These are phyloP conservation scores for Eutrema japonicum DNA, from an alignment of 345 rosid species.

Conservation along the genomic window DNA sequence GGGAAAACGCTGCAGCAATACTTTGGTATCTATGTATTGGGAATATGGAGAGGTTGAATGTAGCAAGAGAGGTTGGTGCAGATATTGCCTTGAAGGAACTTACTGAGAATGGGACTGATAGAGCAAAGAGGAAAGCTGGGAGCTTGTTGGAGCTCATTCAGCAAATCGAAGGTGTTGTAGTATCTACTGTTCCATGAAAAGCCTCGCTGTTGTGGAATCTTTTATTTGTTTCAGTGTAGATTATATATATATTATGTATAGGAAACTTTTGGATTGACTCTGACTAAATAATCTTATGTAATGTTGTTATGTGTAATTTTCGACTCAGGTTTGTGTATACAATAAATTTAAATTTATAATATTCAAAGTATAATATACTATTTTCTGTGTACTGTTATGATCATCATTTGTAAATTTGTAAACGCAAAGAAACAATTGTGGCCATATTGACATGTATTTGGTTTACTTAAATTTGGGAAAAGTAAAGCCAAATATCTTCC, in stretches of 20 bases:
- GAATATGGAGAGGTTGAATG: constrained; percentile 64
- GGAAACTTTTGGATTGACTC: constrained; percentile 20
- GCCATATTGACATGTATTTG: not conserved
- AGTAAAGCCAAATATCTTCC: not conserved
- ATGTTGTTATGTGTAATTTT: constrained; percentile 16
- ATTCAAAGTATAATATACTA: not conserved
- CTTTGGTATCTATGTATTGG: constrained; percentile 81
- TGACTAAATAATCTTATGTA: constrained; percentile 24
- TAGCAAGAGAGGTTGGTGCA: constrained; percentile 69
- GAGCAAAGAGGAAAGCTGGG: constrained; percentile 96
- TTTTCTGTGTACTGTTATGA: no score
- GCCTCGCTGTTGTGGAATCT: constrained; percentile 6
- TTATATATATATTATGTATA: constrained; percentile 11
- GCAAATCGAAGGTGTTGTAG: constrained; percentile 46
- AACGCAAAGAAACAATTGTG: not conserved
- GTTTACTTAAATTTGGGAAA: not conserved
- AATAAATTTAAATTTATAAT: not conserved
- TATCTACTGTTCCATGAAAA: constrained; percentile 23
- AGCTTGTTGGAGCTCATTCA: constrained; percentile 76
- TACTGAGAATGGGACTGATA: constrained; percentile 84
- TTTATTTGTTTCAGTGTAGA: constrained; percentile 27
- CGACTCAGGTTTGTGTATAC: constrained; percentile 24
- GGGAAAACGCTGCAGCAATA: constrained; percentile 89
- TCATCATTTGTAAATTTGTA: not conserved
- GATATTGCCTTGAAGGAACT: constrained; percentile 82